These are phyloP conservation scores for Clavariopsis aquatica DNA, from an alignment of 495 filamentous ascomycete genomes.

Conservation along the genomic window DNA sequence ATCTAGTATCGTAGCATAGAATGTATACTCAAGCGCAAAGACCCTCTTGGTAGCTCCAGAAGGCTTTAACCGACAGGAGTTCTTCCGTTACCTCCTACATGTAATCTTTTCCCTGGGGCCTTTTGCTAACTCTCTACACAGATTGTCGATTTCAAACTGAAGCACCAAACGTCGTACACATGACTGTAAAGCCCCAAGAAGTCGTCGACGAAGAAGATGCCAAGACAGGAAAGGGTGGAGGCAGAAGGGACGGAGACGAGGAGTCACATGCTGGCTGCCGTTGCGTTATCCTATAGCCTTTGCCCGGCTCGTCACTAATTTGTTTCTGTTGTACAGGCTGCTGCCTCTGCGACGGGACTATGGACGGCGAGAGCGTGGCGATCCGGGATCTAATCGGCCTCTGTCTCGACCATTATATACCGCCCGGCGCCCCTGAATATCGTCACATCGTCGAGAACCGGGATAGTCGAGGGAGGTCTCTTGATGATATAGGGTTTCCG, in stretches of 20 bases:
- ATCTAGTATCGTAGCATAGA: neutral
- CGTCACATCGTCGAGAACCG: neutral
- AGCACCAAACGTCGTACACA: conserved; percentile 80
- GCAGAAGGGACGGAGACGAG: conserved; percentile 59
- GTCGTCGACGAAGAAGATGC: conserved; percentile 86
- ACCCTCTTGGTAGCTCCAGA: no score
- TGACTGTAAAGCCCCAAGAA: conserved; percentile 89
- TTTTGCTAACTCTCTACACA: no score
- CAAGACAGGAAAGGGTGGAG: conserved; percentile 68
- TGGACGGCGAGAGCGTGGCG: neutral
- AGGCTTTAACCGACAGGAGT: no score
- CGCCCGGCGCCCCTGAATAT: neutral
- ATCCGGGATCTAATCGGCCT: neutral
- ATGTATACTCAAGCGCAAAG: no score
- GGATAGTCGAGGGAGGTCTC: neutral
- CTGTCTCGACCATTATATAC: neutral
- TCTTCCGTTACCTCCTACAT: no score
- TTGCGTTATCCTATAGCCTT: conserved; percentile 70
- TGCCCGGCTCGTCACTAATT: neutral
- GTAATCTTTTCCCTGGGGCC: no score
- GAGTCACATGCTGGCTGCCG: conserved; percentile 70
- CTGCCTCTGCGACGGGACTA: neutral
- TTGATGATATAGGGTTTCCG: neutral
- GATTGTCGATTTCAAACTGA: conserved; percentile 77
- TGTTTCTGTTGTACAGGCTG: neutral